Percentiles rank a stretch among this genome's conserved stretches.
Evolutionary conservation across 306 rosid species (phyloP).

Genomic region (Oxytropis ochrocephala): DNA sequence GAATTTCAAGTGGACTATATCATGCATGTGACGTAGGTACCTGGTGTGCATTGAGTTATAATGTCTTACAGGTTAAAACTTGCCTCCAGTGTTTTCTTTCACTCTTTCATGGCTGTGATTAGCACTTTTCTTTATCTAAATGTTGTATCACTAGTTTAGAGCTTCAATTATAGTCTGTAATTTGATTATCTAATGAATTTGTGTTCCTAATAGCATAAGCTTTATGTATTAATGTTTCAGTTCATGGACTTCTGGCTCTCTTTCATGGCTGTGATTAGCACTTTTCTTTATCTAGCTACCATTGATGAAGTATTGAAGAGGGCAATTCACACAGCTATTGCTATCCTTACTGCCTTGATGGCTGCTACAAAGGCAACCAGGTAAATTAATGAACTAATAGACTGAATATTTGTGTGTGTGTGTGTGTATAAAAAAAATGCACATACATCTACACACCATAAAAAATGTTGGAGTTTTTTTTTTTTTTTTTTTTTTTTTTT

Average conservation of each 20-base stretch:
- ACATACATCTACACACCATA: not conserved
- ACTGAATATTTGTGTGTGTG: not conserved
- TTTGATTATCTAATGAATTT: not conserved
- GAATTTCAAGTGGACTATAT: conserved; percentile 80
- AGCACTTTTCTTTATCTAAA: conserved; percentile 70
- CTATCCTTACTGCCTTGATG: conserved; percentile 88
- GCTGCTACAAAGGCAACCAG: conserved; percentile 84
- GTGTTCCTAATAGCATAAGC: not conserved
- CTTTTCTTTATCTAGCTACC: conserved; percentile 73
- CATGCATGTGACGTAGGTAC: conserved; percentile 98
- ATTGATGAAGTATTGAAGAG: conserved; percentile 69
- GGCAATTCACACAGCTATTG: conserved; percentile 74
- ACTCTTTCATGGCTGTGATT: conserved; percentile 62
- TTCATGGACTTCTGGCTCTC: conserved; percentile 99
- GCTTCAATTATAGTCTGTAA: not conserved
- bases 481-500: not conserved
- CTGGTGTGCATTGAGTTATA: conserved; percentile 72
- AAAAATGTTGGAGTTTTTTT: not conserved
- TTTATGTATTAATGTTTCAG: conserved; percentile 45
- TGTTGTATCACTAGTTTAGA: not conserved
- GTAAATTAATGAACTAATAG: conserved; percentile 27
- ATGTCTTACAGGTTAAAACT: conserved; percentile 63
- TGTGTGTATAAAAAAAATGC: too few relatives aligned
- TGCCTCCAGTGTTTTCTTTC: not conserved
- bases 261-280: conserved; percentile 95